These are phyloP conservation scores for Glaciozyma martinii DNA, from an alignment of 768 basidiomycete species.

Conservation along the genomic window DNA sequence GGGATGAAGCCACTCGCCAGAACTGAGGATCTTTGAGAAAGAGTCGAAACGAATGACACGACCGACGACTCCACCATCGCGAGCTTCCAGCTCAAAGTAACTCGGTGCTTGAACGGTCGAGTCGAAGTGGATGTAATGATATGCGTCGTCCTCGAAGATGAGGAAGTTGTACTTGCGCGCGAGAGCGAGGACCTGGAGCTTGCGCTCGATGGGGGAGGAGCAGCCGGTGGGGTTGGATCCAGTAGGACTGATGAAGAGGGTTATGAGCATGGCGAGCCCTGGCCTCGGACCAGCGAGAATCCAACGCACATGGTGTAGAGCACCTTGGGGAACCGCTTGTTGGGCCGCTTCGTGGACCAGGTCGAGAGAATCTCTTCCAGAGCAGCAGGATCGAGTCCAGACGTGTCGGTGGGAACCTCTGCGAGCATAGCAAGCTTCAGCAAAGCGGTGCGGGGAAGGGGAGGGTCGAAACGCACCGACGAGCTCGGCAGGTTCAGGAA, in stretches of 20 bases:
- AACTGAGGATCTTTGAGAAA: constrained; percentile 62
- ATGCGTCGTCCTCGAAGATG: constrained; percentile 64
- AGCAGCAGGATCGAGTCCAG: constrained; percentile 56
- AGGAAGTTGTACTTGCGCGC: constrained; percentile 65
- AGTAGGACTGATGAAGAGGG: constrained; percentile 40
- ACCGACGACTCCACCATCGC: constrained; percentile 55
- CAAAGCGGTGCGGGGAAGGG: too few species aligned
- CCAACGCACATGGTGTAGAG: constrained; percentile 63
- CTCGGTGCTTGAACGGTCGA: constrained; percentile 46
- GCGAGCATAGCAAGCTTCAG: background rate
- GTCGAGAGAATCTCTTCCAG: constrained; percentile 58
- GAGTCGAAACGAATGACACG: constrained; percentile 82
- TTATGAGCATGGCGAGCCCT: background rate
- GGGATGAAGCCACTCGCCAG: constrained; percentile 36
- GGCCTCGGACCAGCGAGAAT: background rate
- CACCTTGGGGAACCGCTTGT: constrained; percentile 62
- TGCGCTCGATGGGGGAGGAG: constrained; percentile 62
- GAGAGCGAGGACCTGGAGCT: constrained; percentile 52
- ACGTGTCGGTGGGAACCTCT: constrained; percentile 62
- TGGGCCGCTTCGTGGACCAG: constrained; percentile 52
- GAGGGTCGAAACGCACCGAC: constrained; percentile 34
- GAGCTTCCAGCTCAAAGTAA: constrained; percentile 70
- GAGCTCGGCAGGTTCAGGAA: constrained; percentile 34
- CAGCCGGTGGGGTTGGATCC: constrained; percentile 82
- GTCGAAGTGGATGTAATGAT: constrained; percentile 58